Evolutionary conservation across 331 rosid species (phyloP).

Genomic region (Rhamnella rubrinervis): DNA sequence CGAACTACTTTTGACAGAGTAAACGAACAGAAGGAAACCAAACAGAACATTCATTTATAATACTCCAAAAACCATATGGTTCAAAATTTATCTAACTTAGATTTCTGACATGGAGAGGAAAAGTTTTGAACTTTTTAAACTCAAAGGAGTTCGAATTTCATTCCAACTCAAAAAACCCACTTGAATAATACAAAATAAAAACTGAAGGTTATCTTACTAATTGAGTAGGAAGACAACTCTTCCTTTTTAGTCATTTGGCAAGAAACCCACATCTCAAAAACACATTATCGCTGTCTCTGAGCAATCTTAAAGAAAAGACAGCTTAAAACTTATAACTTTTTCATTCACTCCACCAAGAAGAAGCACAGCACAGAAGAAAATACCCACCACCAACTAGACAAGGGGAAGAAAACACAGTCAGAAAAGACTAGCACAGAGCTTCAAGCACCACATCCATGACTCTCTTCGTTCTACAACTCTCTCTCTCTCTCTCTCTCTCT

Average conservation of each 20-base stretch:
- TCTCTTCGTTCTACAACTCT: not conserved
- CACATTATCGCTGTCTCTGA: no score
- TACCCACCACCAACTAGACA: constrained; percentile 13
- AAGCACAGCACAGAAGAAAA: not conserved
- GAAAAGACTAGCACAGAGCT: not conserved
- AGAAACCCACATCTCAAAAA: not conserved
- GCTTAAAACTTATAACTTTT: no score
- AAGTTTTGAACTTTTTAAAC: not conserved
- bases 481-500: constrained; percentile 24
- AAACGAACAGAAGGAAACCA: not conserved
- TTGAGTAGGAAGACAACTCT: not conserved
- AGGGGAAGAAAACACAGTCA: constrained; percentile 12
- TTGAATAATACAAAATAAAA: not conserved
- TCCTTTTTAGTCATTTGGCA: not conserved
- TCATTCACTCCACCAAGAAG: constrained; percentile 11
- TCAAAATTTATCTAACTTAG: not conserved
- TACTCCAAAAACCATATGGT: not conserved
- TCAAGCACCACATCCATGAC: not conserved
- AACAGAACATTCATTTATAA: no score
- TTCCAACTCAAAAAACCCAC: constrained; percentile 18
- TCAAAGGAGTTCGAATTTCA: not conserved
- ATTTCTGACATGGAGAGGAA: no score
- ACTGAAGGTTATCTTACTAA: not conserved
- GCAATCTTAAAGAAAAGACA: no score
- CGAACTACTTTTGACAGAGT: constrained; percentile 9